Conservation (phyloP, 176 grass and related monocot species). For the Rhynchospora pubera region DNA sequence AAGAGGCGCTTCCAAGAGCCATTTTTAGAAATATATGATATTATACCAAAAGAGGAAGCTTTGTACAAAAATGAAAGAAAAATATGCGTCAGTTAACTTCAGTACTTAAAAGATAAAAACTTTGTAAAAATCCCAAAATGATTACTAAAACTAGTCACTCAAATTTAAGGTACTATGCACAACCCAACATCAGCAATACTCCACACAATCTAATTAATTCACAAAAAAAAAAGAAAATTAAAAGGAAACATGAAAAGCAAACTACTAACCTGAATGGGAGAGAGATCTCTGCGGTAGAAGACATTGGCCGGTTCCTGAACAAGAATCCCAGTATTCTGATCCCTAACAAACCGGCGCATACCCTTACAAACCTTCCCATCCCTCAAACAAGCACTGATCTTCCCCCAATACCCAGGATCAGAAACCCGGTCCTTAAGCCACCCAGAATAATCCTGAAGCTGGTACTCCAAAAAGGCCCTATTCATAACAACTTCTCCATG, state of each 20-base stretch:
- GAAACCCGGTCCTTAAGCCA: conserved; percentile 67
- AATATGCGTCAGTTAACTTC: background rate
- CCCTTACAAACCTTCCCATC: conserved; percentile 44
- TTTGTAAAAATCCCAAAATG: background rate
- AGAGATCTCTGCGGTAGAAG: conserved; percentile 66
- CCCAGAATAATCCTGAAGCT: conserved; percentile 72
- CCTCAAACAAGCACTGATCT: conserved; percentile 61
- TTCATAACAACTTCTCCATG: conserved; percentile 72
- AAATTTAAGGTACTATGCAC: no score
- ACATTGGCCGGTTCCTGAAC: conserved; percentile 23
- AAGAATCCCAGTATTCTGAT: conserved; percentile 56
- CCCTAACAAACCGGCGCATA: conserved; percentile 29
- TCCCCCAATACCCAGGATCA: conserved; percentile 62
- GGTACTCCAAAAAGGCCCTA: conserved; percentile 70
- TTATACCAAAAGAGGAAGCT: background rate
- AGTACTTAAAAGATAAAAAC: background rate
- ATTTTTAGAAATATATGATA: background rate
- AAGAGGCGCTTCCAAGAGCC: background rate
- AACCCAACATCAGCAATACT: conserved; percentile 11
- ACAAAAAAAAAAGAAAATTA: no score
- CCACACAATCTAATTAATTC: background rate
- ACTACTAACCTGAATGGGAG: conserved; percentile 59
- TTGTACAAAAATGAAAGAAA: background rate
- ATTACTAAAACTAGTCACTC: background rate
- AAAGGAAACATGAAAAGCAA: background rate